Evolutionary conservation across 306 rosid genomes (phyloP).

Genomic region (Trifolium pratense): DNA sequence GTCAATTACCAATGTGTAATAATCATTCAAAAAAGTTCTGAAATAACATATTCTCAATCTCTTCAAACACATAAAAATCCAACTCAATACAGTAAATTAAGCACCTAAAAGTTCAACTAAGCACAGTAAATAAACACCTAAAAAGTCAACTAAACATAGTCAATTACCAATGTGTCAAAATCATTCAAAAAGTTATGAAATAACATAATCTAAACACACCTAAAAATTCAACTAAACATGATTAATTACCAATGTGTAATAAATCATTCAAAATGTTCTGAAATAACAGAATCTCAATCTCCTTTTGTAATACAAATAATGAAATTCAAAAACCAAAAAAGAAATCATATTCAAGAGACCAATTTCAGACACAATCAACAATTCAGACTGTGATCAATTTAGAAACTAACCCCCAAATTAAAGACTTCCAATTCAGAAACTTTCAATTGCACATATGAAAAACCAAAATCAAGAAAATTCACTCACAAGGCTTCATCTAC

Average conservation of each 20-base stretch:
- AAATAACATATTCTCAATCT: no score
- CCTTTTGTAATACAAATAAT: conserved; percentile 24
- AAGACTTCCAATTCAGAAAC: conserved; percentile 40
- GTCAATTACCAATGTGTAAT: conserved; percentile 16
- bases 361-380: conserved; percentile 38
- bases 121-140: no score
- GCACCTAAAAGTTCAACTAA: no score
- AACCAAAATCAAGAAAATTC: conserved; percentile 32
- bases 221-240: not conserved
- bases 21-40: no score
- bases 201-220: conserved; percentile 31
- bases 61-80: no score
- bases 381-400: conserved; percentile 46
- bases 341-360: conserved; percentile 39
- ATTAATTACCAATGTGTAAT: conserved; percentile 10
- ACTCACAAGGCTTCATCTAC: not conserved
- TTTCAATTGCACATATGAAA: conserved; percentile 29
- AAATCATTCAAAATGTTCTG: conserved; percentile 36
- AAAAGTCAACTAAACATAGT: conserved; percentile 51
- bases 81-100: no score
- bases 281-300: conserved; percentile 46
- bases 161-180: conserved; percentile 45
- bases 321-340: conserved; percentile 42
- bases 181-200: conserved; percentile 42
- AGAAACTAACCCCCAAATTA: conserved; percentile 44